These are phyloP conservation scores for Tremella yokohamensis DNA, from an alignment of 768 basidiomycete genomes.

Conservation along the genomic window DNA sequence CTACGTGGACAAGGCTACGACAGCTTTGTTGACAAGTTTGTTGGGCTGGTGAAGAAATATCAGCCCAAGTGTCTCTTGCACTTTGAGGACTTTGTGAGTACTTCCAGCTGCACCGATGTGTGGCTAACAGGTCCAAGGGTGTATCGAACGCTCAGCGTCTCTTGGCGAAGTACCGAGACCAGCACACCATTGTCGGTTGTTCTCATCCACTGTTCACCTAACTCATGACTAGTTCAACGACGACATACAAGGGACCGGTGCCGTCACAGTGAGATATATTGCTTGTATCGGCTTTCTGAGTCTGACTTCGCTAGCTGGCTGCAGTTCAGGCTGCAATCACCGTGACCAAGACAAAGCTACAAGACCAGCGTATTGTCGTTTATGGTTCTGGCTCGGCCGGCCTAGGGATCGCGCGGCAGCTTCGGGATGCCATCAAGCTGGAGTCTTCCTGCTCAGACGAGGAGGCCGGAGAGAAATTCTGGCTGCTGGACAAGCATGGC, in stretches of 20 bases:
- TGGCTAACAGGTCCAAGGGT: constrained; percentile 44
- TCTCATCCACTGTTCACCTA: not conserved
- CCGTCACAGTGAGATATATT: constrained; percentile 41
- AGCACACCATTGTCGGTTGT: constrained; percentile 28
- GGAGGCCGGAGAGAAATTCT: constrained; percentile 67
- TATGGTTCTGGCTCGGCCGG: constrained; percentile 75
- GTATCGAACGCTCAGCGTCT: constrained; percentile 70
- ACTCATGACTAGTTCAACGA: constrained; percentile 62
- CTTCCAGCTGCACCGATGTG: constrained; percentile 2
- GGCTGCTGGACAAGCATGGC: constrained; percentile 67
- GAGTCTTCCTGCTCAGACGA: constrained; percentile 54
- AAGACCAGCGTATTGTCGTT: constrained; percentile 71
- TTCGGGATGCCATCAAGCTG: constrained; percentile 70
- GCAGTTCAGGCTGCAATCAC: constrained; percentile 47
- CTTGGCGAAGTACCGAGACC: constrained; percentile 53
- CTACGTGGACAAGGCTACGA: constrained; percentile 72
- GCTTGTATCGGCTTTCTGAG: not conserved
- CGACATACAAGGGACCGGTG: constrained; percentile 60
- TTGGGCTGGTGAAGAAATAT: constrained; percentile 71
- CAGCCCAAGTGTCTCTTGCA: constrained; percentile 65
- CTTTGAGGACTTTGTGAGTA: constrained; percentile 72
- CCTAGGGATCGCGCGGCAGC: constrained; percentile 64
- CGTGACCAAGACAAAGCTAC: constrained; percentile 62
- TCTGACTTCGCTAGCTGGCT: constrained; percentile 32
- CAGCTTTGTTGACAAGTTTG: constrained; percentile 73